These are phyloP conservation scores for Diaporthe sp. DNA, from an alignment of 2,329 filamentous ascomycete species.

Conservation along the genomic window DNA sequence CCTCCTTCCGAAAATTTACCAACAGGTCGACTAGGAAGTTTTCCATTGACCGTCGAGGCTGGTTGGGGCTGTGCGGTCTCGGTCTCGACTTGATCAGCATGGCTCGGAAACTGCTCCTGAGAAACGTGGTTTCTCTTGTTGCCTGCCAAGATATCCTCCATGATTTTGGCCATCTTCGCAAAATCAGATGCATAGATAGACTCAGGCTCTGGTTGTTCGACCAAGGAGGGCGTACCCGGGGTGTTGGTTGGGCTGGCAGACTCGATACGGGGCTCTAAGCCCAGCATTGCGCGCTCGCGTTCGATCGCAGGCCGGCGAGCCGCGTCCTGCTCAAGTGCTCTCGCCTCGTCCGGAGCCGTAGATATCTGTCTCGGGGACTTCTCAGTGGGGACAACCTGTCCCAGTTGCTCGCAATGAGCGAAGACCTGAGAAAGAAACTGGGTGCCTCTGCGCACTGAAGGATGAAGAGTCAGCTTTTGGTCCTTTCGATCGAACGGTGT, in stretches of 20 bases:
- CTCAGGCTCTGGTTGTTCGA: conserved; percentile 5
- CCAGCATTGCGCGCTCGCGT: conserved; percentile 10
- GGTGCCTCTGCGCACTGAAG: conserved; percentile 28
- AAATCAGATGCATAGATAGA: conserved; percentile 31
- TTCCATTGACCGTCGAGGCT: not conserved
- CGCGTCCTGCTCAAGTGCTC: not conserved
- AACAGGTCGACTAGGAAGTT: not conserved
- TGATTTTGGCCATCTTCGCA: conserved; percentile 12
- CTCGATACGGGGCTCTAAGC: conserved; percentile 11
- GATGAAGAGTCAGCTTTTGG: not conserved
- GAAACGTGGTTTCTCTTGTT: conserved; percentile 19
- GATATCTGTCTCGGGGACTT: conserved; percentile 1
- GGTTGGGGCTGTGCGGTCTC: not conserved
- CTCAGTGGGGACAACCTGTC: conserved; percentile 28
- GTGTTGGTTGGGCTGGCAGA: not conserved
- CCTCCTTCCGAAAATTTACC: not conserved
- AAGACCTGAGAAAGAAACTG: not conserved
- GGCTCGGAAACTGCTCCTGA: not conserved
- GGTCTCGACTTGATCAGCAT: not conserved
- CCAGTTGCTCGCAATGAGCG: conserved; percentile 11
- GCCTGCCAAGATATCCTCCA: conserved; percentile 27
- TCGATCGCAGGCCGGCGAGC: conserved; percentile 6
- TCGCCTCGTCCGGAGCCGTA: not conserved
- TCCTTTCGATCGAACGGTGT: not conserved
- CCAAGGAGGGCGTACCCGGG: not conserved